A percentile compares a stretch with the other conserved stretches of the same genome.
These are phyloP conservation scores for Hypoxylon subgilvum DNA, from an alignment of 495 filamentous ascomycete genomes.

Conservation along the genomic window DNA sequence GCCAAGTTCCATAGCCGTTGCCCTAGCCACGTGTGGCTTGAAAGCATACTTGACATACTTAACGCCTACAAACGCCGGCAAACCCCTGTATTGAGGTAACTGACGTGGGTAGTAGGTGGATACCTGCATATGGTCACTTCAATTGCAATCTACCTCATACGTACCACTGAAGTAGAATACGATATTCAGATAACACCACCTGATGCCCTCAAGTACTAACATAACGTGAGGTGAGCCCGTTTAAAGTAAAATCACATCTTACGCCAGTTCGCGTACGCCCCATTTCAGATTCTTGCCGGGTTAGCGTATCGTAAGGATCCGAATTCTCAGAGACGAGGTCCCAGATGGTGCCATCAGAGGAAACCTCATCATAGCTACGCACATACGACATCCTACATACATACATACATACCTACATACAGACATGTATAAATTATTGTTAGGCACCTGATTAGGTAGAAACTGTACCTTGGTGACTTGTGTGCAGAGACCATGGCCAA, in stretches of 20 bases:
- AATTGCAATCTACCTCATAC: constrained; percentile 4
- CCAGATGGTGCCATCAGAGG: too few relatives aligned
- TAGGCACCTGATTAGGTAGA: not conserved
- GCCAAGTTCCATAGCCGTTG: constrained; percentile 1
- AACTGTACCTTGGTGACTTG: not conserved
- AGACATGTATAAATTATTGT: not conserved
- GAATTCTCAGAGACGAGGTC: not conserved
- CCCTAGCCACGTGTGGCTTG: constrained; percentile 26
- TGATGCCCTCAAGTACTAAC: constrained; percentile 11
- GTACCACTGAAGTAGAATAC: not conserved
- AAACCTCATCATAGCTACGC: too few relatives aligned
- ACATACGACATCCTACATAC: too few relatives aligned
- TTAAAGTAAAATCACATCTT: not conserved
- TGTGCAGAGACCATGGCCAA: too few relatives aligned
- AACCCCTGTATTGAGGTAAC: too few relatives aligned
- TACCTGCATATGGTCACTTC: too few relatives aligned
- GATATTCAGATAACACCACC: not conserved
- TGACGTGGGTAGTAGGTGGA: too few relatives aligned
- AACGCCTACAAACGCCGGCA: too few relatives aligned
- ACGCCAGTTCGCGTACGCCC: not conserved
- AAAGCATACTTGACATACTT: not conserved
- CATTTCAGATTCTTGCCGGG: too few relatives aligned
- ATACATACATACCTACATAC: not conserved
- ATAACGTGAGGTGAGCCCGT: constrained; percentile 16
- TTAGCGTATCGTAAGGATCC: too few relatives aligned